Base-by-base conservation (phyloP, 805 yeast species). In the Danielozyma ontarioensis region DNA sequence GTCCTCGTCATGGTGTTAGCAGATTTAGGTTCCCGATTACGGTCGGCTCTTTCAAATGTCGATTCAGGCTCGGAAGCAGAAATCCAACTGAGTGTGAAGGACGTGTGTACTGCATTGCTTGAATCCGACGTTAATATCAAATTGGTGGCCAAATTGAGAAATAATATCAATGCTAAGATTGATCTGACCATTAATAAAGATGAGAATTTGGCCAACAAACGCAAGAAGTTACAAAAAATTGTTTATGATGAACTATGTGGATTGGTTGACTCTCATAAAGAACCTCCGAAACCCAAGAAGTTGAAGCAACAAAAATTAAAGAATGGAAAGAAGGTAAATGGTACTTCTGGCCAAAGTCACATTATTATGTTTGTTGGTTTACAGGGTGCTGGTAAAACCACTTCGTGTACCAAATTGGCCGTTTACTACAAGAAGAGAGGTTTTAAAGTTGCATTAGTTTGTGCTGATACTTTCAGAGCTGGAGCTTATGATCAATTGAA, bases 401-500 rank as follows among this genome's bases (percentile, higher is more conserved):
- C 98, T 0, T 80, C 96, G 2, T 89, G 97, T 77, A 93, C 98
- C 2, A 93, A 93, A 50, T 69, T 90, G 48, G 98, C 98, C 0
- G 95, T 87, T 2, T 89, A 85, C 56, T 93, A 93, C 57, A 90
- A 88, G 52, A 77, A 89, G 53, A 72, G 97, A 52, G 97, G 97
- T 2, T 87, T 80, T 62, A 89, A 88, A 56, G 95, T 87, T 29
- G 97, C 97, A 33, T 69, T 93, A 54, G 97, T 93, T 17, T 93
- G 98, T 76, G 98, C 98, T 2, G 98, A 93, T 68, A 93, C 98
- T 19, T 93, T 90, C 72, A 80, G 98, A 72, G 98, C 98, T 24
- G 98, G 98, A 72, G 98, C 98, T 2, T 90, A 90, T 68, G 98
- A 90, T 63, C 98, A 90, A 70, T 74, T 90, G 62, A 90, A 93